Percentiles rank a stretch among this genome's conserved stretches.
These are phyloP conservation scores for Lonicera japonica DNA, from an alignment of 129 eudicot species.

Conservation along the genomic window DNA sequence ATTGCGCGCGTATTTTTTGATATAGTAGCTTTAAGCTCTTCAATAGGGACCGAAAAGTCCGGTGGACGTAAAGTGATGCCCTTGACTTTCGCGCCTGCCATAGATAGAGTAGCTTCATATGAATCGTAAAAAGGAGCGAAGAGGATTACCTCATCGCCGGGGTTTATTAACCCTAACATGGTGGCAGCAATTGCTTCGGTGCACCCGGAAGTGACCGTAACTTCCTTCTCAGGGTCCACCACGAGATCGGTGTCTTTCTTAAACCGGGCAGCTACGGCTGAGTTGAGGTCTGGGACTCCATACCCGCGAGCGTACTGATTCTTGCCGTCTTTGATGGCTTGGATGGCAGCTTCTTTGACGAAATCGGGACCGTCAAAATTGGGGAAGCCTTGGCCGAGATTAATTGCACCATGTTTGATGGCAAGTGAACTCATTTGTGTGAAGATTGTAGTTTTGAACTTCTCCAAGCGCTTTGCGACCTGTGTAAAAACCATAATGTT, in stretches of 20 bases:
- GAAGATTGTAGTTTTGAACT: slow-evolving; percentile 95
- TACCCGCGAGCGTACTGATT: slow-evolving; percentile 97
- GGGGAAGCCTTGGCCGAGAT: slow-evolving; percentile 98
- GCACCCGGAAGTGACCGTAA: slow-evolving; percentile 96
- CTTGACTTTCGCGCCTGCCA: slow-evolving; percentile 92
- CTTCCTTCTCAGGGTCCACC: slow-evolving; percentile 85
- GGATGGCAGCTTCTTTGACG: slow-evolving; percentile 95
- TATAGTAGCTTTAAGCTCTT: slow-evolving; percentile 59
- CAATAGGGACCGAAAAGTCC: slow-evolving; percentile 64
- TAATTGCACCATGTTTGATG: slow-evolving; percentile 82
- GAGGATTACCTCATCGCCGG: slow-evolving; percentile 87
- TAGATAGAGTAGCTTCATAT: slow-evolving; percentile 87
- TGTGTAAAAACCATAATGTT: slow-evolving; percentile 17
- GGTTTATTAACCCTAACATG: slow-evolving; percentile 82
- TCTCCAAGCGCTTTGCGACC: slow-evolving; percentile 96
- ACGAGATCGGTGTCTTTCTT: slow-evolving; percentile 70
- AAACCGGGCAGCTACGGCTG: slow-evolving; percentile 78
- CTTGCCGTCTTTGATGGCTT: slow-evolving; percentile 83
- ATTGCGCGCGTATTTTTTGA: slow-evolving; percentile 89
- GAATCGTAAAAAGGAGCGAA: slow-evolving; percentile 97
- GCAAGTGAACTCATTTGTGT: slow-evolving; percentile 98
- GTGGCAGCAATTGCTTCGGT: slow-evolving; percentile 99
- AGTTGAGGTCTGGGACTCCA: slow-evolving; percentile 88
- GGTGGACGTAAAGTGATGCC: slow-evolving; percentile 77
- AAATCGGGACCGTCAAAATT: slow-evolving; percentile 97